phyloP scores from a whole-genome alignment of 2,329 filamentous ascomycete species.

The Fusarium miscanthi region DNA sequence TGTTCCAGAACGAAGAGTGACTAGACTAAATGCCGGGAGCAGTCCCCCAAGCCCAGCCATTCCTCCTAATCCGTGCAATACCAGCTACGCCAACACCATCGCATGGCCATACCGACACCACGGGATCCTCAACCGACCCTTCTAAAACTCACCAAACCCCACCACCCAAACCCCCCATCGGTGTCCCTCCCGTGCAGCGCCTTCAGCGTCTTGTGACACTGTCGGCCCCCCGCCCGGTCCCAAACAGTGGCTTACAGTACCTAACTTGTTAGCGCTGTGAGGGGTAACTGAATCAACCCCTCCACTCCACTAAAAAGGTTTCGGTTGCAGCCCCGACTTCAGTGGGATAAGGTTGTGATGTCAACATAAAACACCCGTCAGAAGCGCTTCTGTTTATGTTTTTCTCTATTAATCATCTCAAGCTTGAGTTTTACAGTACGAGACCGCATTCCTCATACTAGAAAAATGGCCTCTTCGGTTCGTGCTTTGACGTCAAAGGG shows the following conservation, averaged over 20 bases:
- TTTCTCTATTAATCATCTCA: neutral
- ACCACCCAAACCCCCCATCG: neutral
- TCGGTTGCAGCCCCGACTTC: slow-evolving; percentile 23
- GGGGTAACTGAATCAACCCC: slow-evolving; percentile 12
- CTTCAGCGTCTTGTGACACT: slow-evolving; percentile 17
- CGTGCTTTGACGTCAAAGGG: slow-evolving; percentile 35
- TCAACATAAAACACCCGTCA: slow-evolving; percentile 22
- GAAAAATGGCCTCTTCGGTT: slow-evolving; percentile 37
- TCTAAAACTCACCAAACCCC: neutral
- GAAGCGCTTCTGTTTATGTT: neutral
- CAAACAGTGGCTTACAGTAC: neutral
- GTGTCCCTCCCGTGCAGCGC: neutral
- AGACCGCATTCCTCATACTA: neutral
- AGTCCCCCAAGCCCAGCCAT: neutral
- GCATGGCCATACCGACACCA: slow-evolving; percentile 5
- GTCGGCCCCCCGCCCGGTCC: slow-evolving; percentile 21
- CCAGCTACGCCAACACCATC: neutral
- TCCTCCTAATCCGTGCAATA: neutral
- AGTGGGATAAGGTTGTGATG: neutral
- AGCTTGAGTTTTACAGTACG: slow-evolving; percentile 6
- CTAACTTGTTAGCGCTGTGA: slow-evolving; percentile 4
- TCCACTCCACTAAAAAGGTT: slow-evolving; percentile 9
- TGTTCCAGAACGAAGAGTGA: neutral
- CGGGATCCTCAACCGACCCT: slow-evolving; percentile 14
- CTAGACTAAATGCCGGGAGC: neutral